Evolutionary conservation across 495 filamentous ascomycete genomes (phyloP).

Genomic region (Cladorrhinum samala): DNA sequence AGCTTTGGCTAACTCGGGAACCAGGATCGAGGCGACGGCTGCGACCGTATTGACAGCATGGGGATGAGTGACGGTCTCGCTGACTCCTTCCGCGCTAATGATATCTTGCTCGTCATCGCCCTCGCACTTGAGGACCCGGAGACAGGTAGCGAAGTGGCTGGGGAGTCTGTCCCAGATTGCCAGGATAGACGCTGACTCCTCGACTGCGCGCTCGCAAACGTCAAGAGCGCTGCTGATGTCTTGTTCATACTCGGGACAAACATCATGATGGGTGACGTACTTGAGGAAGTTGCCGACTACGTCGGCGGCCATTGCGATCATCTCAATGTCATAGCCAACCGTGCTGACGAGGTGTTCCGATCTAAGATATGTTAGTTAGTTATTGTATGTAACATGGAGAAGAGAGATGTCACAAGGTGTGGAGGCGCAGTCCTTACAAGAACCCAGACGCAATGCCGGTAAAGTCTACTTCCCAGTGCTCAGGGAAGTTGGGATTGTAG

Average conservation of each 20-base stretch:
- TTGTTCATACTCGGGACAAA: conserved; percentile 70
- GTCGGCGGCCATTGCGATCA: conserved; percentile 21
- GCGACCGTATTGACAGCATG: conserved; percentile 5
- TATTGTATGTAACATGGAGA: neutral
- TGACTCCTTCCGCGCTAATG: no score
- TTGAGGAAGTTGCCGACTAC: conserved; percentile 83
- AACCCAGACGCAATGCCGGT: conserved; percentile 69
- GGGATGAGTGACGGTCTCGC: conserved; percentile 4
- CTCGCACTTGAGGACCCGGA: conserved; percentile 23
- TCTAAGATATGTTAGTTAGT: conserved; percentile 13
- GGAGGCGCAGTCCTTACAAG: conserved; percentile 46
- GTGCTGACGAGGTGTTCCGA: conserved; percentile 12
- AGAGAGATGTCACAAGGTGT: neutral
- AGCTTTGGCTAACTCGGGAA: conserved; percentile 8
- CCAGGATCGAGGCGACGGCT: conserved; percentile 12
- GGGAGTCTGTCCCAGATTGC: conserved; percentile 50
- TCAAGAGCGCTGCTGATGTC: conserved; percentile 59
- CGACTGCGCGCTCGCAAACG: conserved; percentile 61
- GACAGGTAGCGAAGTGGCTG: conserved; percentile 66
- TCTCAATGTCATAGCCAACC: conserved; percentile 10
- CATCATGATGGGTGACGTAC: conserved; percentile 76
- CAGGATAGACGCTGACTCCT: conserved; percentile 56
- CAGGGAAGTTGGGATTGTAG: conserved; percentile 38
- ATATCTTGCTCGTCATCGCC: neutral
- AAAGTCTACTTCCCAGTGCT: conserved; percentile 75